These are phyloP conservation scores for Glarea lozoyensis DNA, from an alignment of 495 filamentous ascomycete species.

Conservation along the genomic window DNA sequence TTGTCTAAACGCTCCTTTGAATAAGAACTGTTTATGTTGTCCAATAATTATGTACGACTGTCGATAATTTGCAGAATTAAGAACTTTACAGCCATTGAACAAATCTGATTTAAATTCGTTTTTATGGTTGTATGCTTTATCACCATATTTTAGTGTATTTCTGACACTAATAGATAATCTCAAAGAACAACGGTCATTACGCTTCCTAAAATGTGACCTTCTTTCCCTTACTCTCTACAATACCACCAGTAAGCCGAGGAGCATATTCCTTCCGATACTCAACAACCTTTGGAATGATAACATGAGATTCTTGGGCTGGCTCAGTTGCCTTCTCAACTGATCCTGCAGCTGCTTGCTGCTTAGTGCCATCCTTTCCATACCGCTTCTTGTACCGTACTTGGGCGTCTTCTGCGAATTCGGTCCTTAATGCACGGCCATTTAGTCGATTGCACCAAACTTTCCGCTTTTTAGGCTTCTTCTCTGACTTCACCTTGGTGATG, in stretches of 20 bases:
- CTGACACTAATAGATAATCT: too few species aligned
- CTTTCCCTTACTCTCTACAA: constrained; percentile 71
- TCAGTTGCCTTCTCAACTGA: neutral
- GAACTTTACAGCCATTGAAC: too few species aligned
- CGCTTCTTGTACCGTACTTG: constrained; percentile 83
- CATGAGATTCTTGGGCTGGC: neutral
- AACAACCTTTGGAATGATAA: constrained; percentile 12
- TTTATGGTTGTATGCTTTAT: too few species aligned
- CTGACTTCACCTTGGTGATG: constrained; percentile 24
- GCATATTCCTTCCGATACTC: constrained; percentile 36
- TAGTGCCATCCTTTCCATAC: constrained; percentile 60
- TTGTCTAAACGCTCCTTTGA: too few species aligned
- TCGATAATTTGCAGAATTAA: too few species aligned
- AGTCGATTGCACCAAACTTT: constrained; percentile 80
- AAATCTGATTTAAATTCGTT: too few species aligned
- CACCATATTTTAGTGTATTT: too few species aligned
- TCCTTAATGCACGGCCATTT: constrained; percentile 66
- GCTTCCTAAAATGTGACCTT: constrained; percentile 77
- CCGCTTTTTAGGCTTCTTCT: constrained; percentile 49
- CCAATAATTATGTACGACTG: too few species aligned
- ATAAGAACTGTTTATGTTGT: too few species aligned
- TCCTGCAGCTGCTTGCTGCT: constrained; percentile 9
- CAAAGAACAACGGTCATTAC: too few species aligned
- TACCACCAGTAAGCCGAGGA: constrained; percentile 57
- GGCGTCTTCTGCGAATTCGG: constrained; percentile 91